phyloP scores from a whole-genome alignment of 108 stramenopile species.

The Nannochloropsis oceanica region DNA sequence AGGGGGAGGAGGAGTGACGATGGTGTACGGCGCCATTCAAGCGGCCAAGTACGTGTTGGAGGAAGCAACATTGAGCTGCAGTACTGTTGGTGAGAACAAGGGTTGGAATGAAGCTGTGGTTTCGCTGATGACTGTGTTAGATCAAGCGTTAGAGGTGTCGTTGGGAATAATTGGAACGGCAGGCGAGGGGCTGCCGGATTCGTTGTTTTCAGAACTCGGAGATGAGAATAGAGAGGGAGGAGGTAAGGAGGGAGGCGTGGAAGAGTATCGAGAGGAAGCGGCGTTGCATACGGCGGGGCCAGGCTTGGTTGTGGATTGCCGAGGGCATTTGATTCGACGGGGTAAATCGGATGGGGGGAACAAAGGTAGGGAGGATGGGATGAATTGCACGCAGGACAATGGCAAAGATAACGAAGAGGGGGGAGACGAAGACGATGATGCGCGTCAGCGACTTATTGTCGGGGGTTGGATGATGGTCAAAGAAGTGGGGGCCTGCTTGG shows the following conservation, averaged over 20 bases:
- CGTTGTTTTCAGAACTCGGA: neutral
- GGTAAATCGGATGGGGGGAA: neutral
- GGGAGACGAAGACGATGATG: neutral
- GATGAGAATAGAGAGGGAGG: neutral
- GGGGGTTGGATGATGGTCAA: neutral
- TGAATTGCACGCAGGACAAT: neutral
- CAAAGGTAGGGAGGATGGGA: neutral
- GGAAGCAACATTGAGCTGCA: neutral
- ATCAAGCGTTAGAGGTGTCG: neutral
- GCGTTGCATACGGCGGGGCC: neutral
- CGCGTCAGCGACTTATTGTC: neutral
- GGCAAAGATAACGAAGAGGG: neutral
- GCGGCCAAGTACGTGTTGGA: neutral
- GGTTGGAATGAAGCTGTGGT: neutral
- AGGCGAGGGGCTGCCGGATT: neutral
- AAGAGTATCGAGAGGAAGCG: neutral
- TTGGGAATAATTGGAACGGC: neutral
- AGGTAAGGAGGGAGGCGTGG: neutral
- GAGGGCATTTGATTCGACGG: neutral
- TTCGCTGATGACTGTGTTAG: neutral
- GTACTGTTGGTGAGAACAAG: neutral
- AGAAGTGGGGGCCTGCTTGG: neutral
- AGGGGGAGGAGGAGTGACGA: neutral
- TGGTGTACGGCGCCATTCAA: neutral
- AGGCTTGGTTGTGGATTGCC: neutral